Conservation (phyloP, 2,329 filamentous ascomycete genomes). For the Xylariales sp. region DNA sequence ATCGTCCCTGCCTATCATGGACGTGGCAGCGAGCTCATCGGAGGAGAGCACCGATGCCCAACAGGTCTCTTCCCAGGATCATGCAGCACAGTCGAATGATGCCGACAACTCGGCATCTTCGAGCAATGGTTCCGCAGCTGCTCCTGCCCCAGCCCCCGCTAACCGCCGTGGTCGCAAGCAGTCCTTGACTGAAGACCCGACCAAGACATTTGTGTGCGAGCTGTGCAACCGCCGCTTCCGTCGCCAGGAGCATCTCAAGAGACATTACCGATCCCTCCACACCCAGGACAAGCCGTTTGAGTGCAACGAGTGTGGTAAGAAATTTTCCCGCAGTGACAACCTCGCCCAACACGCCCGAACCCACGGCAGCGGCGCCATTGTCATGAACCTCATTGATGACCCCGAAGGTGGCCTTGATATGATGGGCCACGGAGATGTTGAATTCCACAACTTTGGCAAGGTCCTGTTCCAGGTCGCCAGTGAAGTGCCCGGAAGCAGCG, state of each 20-base stretch:
- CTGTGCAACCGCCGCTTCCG: constrained; percentile 96
- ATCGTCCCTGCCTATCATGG: constrained; percentile 36
- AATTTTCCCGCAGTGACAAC: constrained; percentile 97
- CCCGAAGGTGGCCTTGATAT: constrained; percentile 47
- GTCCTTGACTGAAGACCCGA: constrained; percentile 93
- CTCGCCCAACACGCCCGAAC: constrained; percentile 93
- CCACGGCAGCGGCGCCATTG: constrained; percentile 82
- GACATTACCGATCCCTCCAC: constrained; percentile 74
- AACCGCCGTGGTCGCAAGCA: constrained; percentile 97
- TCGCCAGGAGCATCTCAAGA: constrained; percentile 96
- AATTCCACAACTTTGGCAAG: constrained; percentile 67
- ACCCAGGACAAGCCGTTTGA: constrained; percentile 98
- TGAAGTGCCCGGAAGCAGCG: constrained; percentile 65
- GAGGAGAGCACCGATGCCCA: constrained; percentile 28
- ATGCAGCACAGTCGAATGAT: constrained; percentile 15
- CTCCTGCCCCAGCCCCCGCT: constrained; percentile 51
- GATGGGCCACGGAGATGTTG: constrained; percentile 40
- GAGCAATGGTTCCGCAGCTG: constrained; percentile 34
- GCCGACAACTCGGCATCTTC: constrained; percentile 38
- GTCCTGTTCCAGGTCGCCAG: constrained; percentile 79
- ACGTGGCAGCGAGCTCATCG: constrained; percentile 32
- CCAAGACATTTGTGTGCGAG: constrained; percentile 96
- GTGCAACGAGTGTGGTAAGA: constrained; percentile 97
- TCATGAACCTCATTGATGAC: constrained; percentile 83
- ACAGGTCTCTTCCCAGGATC: constrained; percentile 17